phyloP scores from a whole-genome alignment of 331 rosid genomes.

The Dryas integrifolia region DNA sequence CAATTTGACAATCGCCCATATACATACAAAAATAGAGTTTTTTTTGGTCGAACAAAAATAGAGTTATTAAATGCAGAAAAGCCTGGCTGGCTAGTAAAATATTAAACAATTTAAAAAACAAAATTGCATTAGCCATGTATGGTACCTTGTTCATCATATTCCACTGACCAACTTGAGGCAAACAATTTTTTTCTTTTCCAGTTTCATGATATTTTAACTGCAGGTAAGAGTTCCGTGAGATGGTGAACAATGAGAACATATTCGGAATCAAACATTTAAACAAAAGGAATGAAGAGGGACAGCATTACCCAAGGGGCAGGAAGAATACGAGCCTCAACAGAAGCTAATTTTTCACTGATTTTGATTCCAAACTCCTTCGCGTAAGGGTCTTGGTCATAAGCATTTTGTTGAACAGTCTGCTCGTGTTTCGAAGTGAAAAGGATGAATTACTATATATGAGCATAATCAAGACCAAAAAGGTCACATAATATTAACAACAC shows the following conservation, averaged over 20 bases:
- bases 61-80: not conserved
- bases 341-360: constrained; percentile 83
- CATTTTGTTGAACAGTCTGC: constrained; percentile 82
- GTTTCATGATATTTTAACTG: constrained; percentile 95
- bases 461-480: constrained; percentile 2
- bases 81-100: not conserved
- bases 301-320: constrained; percentile 94
- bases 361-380: constrained; percentile 95
- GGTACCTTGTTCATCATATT: constrained; percentile 99
- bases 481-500: constrained; percentile 3
- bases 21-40: not conserved
- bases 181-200: constrained; percentile 92
- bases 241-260: constrained; percentile 13
- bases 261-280: constrained; percentile 13
- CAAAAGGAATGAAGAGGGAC: constrained; percentile 15
- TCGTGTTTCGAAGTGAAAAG: constrained; percentile 7
- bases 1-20: not conserved
- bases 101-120: not conserved
- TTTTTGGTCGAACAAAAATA: not conserved
- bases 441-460: constrained; percentile 5
- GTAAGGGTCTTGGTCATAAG: constrained; percentile 85
- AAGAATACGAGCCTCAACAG: constrained; percentile 94
- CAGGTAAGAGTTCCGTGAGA: constrained; percentile 19
- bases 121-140: constrained; percentile 1
- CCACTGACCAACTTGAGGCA: constrained; percentile 99